Conservation (phyloP, 2,329 filamentous ascomycete species). For the Geoglossum cookeanum region DNA sequence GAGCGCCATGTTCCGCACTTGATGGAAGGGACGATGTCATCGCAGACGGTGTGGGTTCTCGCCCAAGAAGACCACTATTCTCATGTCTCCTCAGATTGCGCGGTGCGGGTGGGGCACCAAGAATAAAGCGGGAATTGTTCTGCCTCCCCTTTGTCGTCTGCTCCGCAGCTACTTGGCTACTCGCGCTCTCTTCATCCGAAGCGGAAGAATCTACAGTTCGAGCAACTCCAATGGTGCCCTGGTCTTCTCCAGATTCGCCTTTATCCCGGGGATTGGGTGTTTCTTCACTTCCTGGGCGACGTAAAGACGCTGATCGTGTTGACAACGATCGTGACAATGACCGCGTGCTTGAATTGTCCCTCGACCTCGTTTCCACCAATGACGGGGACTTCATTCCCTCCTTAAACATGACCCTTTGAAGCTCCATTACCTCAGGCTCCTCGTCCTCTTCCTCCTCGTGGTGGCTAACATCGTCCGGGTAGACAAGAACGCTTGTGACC, state of each 20-base stretch:
- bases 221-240: neutral
- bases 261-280: neutral
- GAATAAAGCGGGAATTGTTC: neutral
- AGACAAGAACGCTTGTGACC: neutral
- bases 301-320: neutral
- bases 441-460: constrained; percentile 10
- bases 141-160: neutral
- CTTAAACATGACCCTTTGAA: constrained; percentile 16
- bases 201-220: neutral
- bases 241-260: neutral
- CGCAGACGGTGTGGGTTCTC: neutral
- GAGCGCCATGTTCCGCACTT: constrained; percentile 9
- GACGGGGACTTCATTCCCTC: constrained; percentile 13
- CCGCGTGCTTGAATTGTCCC: constrained; percentile 1
- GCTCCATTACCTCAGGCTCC: constrained; percentile 19
- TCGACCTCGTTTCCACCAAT: constrained; percentile 2
- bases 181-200: neutral
- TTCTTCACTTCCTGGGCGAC: neutral
- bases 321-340: neutral
- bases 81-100: neutral
- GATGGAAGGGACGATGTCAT: neutral
- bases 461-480: neutral
- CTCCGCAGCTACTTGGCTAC: neutral
- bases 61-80: neutral
- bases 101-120: neutral